These are phyloP conservation scores for Sphagnum tenellum DNA, from an alignment of 225 moss, liverwort and hornwort species.

Conservation along the genomic window DNA sequence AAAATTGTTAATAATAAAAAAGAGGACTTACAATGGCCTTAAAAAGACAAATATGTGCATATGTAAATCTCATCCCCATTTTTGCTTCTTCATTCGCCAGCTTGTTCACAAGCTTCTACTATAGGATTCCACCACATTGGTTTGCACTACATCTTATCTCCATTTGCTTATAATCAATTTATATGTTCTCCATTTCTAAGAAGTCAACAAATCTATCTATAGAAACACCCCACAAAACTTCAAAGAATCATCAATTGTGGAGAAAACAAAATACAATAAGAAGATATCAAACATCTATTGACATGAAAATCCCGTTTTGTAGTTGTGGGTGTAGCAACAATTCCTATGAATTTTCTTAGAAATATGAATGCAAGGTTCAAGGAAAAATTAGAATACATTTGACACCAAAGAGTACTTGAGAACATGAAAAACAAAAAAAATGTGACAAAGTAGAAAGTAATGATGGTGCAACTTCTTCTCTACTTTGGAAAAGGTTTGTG, in stretches of 20 bases:
- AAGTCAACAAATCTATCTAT: slow-evolving; percentile 54
- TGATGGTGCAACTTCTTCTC: background rate
- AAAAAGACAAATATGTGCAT: slow-evolving; percentile 70
- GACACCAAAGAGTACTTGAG: background rate
- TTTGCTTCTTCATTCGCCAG: slow-evolving; percentile 75
- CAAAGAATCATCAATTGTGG: too few relatives aligned
- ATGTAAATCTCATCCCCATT: slow-evolving; percentile 59
- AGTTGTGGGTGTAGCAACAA: too few relatives aligned
- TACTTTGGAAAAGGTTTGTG: slow-evolving; percentile 26
- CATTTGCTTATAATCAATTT: slow-evolving; percentile 77
- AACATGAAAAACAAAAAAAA: background rate
- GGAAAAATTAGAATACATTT: background rate
- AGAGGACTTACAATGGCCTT: slow-evolving; percentile 62
- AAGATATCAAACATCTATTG: too few relatives aligned
- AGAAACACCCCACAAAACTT: too few relatives aligned
- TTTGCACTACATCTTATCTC: slow-evolving; percentile 74
- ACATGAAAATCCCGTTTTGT: too few relatives aligned
- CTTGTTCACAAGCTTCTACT: slow-evolving; percentile 76
- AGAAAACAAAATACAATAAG: too few relatives aligned
- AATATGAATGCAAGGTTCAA: background rate
- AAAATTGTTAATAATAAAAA: background rate
- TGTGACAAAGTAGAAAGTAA: background rate
- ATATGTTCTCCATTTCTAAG: slow-evolving; percentile 58
- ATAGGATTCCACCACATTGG: slow-evolving; percentile 63
- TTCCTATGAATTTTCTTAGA: too few relatives aligned